Percentiles rank a stretch among this genome's conserved stretches.
Evolutionary conservation across 495 filamentous ascomycete genomes (phyloP).

Genomic region (Penicillium cataractarum): DNA sequence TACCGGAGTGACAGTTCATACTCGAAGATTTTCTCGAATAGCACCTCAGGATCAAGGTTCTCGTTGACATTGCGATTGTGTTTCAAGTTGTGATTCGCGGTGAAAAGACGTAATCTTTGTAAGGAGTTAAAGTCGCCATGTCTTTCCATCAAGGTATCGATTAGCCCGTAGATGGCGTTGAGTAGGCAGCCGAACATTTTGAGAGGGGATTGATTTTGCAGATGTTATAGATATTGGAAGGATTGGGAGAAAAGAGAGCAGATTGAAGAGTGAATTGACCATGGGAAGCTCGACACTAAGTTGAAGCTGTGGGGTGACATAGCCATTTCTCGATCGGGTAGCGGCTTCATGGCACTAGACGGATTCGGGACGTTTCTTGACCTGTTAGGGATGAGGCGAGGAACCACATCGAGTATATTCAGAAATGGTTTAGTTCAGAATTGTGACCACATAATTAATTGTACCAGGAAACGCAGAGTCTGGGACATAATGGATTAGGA

Average conservation of each 20-base stretch:
- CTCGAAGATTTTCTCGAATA: neutral
- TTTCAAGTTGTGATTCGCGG: neutral
- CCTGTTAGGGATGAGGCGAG: too few relatives aligned
- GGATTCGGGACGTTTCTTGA: too few relatives aligned
- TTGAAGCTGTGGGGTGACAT: too few relatives aligned
- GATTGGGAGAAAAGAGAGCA: neutral
- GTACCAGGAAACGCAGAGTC: too few relatives aligned
- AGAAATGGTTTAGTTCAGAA: too few relatives aligned
- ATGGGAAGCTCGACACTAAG: too few relatives aligned
- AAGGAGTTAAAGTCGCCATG: neutral
- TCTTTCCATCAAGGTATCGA: neutral
- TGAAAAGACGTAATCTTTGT: neutral
- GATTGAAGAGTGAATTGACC: neutral
- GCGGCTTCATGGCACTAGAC: too few relatives aligned
- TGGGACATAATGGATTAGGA: too few relatives aligned
- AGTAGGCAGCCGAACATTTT: neutral
- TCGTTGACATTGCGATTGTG: neutral
- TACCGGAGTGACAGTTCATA: neutral
- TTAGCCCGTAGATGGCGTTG: neutral
- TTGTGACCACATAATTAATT: too few relatives aligned
- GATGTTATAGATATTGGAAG: neutral
- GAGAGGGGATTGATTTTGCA: neutral
- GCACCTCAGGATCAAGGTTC: neutral
- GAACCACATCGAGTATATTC: too few relatives aligned
- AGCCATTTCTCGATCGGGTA: too few relatives aligned